These are phyloP conservation scores for Pulicaria dysenterica DNA, from an alignment of 129 eudicot genomes.

Conservation along the genomic window DNA sequence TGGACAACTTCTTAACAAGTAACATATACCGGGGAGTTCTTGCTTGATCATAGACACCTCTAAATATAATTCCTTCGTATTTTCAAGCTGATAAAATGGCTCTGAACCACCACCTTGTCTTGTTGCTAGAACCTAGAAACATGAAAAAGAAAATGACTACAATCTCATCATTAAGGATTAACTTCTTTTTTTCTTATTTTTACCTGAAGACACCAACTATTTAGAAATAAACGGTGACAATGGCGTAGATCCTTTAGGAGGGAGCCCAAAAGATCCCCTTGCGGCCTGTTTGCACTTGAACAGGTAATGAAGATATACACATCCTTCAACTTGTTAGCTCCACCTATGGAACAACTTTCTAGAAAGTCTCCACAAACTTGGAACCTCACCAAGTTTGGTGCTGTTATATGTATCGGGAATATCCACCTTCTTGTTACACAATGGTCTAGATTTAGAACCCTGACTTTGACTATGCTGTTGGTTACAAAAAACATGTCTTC, in stretches of 20 bases:
- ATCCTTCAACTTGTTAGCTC: neutral
- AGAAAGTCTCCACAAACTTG: neutral
- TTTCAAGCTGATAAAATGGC: neutral
- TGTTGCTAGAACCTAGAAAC: conserved; percentile 20
- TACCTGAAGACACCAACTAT: conserved; percentile 33
- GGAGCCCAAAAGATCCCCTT: neutral
- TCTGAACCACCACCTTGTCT: neutral
- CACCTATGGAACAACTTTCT: neutral
- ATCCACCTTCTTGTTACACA: neutral
- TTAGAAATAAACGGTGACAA: conserved; percentile 4
- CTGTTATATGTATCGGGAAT: conserved; percentile 6
- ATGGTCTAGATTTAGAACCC: neutral
- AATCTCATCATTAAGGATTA: neutral
- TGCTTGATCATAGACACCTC: conserved; percentile 5
- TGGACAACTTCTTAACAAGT: conserved; percentile 16
- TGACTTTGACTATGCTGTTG: conserved; percentile 4
- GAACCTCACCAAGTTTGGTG: conserved; percentile 9
- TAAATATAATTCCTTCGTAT: neutral
- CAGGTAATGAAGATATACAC: neutral
- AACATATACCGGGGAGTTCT: conserved; percentile 25
- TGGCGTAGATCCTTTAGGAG: conserved; percentile 5
- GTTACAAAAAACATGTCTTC: neutral
- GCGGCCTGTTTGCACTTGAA: neutral
- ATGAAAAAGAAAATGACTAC: neutral
- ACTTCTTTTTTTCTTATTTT: neutral